Conservation (phyloP, 1,284 basidiomycete genomes). For the Athelia psychrophila region DNA sequence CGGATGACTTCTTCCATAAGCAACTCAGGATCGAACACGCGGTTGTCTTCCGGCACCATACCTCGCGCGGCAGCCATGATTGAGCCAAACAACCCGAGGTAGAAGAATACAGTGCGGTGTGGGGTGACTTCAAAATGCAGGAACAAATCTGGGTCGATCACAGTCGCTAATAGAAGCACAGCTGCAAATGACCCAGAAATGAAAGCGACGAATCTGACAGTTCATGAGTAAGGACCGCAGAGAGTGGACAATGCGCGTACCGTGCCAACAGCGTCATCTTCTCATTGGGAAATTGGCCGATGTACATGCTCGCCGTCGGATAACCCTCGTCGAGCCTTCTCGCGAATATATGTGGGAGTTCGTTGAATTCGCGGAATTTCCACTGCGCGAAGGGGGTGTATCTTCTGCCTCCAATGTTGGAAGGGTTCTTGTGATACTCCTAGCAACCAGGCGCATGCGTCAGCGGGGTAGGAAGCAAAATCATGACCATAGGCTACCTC, state of each 20-base stretch:
- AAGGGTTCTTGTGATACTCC: conserved; percentile 99
- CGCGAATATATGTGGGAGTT: conserved; percentile 91
- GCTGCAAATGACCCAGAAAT: conserved; percentile 95
- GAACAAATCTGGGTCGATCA: conserved; percentile 90
- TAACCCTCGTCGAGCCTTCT: conserved; percentile 87
- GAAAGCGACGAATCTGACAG: conserved; percentile 86
- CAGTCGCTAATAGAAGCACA: conserved; percentile 87
- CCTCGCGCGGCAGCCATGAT: conserved; percentile 88
- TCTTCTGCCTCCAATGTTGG: conserved; percentile 86
- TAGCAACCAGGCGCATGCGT: conserved; percentile 27
- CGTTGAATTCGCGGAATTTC: conserved; percentile 99
- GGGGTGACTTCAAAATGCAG: conserved; percentile 94
- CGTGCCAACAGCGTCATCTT: conserved; percentile 87
- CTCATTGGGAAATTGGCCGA: conserved; percentile 97
- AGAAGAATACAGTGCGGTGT: conserved; percentile 92
- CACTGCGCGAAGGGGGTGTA: conserved; percentile 96
- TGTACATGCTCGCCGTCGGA: conserved; percentile 89
- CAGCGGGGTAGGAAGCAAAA: conserved; percentile 4
- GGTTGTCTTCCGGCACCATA: conserved; percentile 94
- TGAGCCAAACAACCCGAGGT: conserved; percentile 85
- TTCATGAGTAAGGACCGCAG: neutral
- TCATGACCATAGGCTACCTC: conserved; percentile 56
- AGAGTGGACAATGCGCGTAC: conserved; percentile 34
- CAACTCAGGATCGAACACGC: conserved; percentile 90
- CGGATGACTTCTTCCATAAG: conserved; percentile 89